Evolutionary conservation across 805 yeast genomes (phyloP), one percentile per base, ranked within the genome.

Genomic region (Tetrapisispora iriomotensis): DNA sequence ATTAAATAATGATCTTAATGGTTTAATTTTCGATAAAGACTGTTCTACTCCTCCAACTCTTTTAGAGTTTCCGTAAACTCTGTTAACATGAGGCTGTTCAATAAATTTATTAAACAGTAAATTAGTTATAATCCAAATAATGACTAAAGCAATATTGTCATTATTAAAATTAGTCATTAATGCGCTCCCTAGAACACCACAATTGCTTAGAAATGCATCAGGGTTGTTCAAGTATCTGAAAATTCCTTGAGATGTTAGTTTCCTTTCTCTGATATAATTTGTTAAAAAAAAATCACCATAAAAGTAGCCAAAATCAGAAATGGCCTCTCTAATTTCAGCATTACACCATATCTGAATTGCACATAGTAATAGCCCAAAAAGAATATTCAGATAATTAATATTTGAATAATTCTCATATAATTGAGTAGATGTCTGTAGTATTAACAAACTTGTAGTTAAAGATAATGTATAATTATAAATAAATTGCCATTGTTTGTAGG

Each of bases 251-350:
- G 79, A 79, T 0, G 88, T 77, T 48, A 83, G 65, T 45, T 67
- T 66, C 6, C 72, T 61, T 40, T 66, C 67, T 20, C 65, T 65
- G 15, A 69, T 61, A 15, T 72, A 64, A 37, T 68, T 72, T 29
- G 81, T 76, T 42, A 81, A 63, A 60, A 82, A 83, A 60, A 83
- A 83, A 57, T 83, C 94, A 40, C 94, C 94, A 58, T 79, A 83
- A 51, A 82, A 83, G 90, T 92, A 83, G 10, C 92, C 92, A 59
- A 79, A 82, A 42, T 80, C 80, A 2, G 90, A 90, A 47, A 83
- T 75, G 37, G 82, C 75, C 33, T 74, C 72, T 46, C 77, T 70
- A 24, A 83, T 81, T 22, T 85, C 81, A 17, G 68, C 50, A 47
- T 80, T 76, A 24, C 84, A 79, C 80, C 85, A 77, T n/a, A 71